These are phyloP conservation scores for Aspergillus brasiliensis DNA, from an alignment of 2,329 filamentous ascomycete species.

Conservation along the genomic window DNA sequence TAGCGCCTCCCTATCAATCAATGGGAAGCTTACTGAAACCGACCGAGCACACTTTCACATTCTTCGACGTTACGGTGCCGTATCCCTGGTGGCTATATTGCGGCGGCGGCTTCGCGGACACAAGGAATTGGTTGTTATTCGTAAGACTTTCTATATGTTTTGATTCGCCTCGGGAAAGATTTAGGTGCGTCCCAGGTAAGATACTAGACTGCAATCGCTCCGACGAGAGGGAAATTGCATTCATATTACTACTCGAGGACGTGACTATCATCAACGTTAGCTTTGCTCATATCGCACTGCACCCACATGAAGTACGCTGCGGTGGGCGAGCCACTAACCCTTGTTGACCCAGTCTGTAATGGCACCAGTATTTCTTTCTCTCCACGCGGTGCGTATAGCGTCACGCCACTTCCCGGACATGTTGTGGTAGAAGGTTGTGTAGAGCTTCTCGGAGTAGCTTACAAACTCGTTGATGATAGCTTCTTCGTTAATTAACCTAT, in stretches of 20 bases:
- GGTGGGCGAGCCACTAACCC: neutral
- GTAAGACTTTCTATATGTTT: neutral
- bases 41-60: neutral
- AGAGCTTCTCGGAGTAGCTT: neutral
- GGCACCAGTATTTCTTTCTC: neutral
- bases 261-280: neutral
- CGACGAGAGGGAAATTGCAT: no score
- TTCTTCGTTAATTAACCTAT: neutral
- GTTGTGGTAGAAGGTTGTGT: neutral
- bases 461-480: neutral
- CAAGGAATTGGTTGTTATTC: neutral
- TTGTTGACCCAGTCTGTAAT: neutral
- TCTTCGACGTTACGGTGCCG: neutral
- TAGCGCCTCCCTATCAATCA: no score
- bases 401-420: neutral
- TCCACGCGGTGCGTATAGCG: neutral
- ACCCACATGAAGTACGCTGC: neutral
- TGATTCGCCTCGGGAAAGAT: neutral
- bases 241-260: neutral
- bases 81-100: neutral
- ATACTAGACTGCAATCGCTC: neutral
- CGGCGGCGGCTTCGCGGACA: neutral
- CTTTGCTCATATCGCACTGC: neutral
- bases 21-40: neutral
- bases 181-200: neutral